Base-by-base conservation (phyloP, 345 rosid species). In the Syzygium jambos region DNA sequence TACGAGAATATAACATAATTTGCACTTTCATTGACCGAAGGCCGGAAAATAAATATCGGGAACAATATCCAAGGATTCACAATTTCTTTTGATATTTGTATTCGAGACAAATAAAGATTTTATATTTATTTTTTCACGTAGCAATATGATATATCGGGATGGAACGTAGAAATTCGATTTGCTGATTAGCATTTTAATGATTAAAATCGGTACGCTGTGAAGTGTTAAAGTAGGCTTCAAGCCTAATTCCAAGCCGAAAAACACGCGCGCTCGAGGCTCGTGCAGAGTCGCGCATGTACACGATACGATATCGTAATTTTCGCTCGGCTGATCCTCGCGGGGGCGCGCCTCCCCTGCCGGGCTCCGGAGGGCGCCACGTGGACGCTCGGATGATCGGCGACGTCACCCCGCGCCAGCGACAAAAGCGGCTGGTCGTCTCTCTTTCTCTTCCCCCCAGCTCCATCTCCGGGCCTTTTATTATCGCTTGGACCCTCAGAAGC, bases 361-460 rank as follows among this genome's bases (percentile, higher is more conserved):
- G 19, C 49, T 68, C 23, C 46, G 57, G 54, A 55, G 49, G 3
- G 4, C 15, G 85, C 90, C 90, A 88, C 90, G 87, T 88, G 43
- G 80, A 55, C 23, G 82, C 49, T 11, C 38, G 51, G 55, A 85
- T 30, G n/a, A 85, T 86, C 41, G 27, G 43, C 84, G 92, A 91
- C 88, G 90, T 90, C 91, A 92, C 49, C 80, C 41, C 41, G 6
- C 54, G 51, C 85, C 82, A 85, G 82, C 91, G 86, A 59, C 86
- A 87, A 93, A 90, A 89, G 87, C 93, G 95, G 95, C 94, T 88
- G 90, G 90, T 89, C 91, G 82, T 88, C 88, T 87, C 88, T 87
- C 51, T 27, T 86, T 73, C 90, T 65, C 82, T 87, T 90, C 53
- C 87, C 68, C 5, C 38, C 38, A 19, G 11, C 65, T 46, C 27